These are phyloP conservation scores for Tanacetum coccineum DNA, from an alignment of 129 eudicot species.

Conservation along the genomic window DNA sequence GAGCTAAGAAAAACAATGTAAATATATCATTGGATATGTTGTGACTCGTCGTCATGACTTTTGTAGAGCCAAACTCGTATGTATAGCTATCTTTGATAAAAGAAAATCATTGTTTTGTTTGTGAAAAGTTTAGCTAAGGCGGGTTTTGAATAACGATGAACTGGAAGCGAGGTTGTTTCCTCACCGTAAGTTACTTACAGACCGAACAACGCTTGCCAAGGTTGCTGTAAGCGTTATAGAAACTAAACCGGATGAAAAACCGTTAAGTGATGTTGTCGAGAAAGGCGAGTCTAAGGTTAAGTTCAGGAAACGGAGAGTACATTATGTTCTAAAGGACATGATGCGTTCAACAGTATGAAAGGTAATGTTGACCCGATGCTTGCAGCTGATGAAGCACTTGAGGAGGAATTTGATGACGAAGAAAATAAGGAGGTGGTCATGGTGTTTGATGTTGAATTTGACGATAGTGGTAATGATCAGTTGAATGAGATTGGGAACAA, in stretches of 20 bases:
- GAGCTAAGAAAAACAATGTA: too few relatives aligned
- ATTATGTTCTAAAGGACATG: conserved; percentile 18
- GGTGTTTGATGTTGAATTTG: too few relatives aligned
- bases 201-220: conserved; percentile 34
- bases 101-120: too few relatives aligned
- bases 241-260: conserved; percentile 15
- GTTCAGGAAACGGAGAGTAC: conserved; percentile 49
- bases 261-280: conserved; percentile 10
- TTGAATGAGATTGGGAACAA: too few relatives aligned
- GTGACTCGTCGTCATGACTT: too few relatives aligned
- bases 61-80: too few relatives aligned
- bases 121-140: conserved; percentile 34
- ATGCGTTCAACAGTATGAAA: conserved; percentile 33
- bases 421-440: too few relatives aligned
- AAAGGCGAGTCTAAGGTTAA: conserved; percentile 39
- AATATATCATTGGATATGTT: too few relatives aligned
- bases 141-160: conserved; percentile 72
- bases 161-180: conserved; percentile 83
- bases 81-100: too few relatives aligned
- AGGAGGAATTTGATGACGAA: conserved; percentile 68
- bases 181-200: conserved; percentile 74
- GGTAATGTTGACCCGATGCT: conserved; percentile 34
- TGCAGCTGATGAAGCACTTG: conserved; percentile 59
- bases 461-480: too few relatives aligned
- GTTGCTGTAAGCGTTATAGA: conserved; percentile 16